These are phyloP conservation scores for Asparagopsis taxiformis DNA, from an alignment of 31 red algal genomes.

Conservation along the genomic window DNA sequence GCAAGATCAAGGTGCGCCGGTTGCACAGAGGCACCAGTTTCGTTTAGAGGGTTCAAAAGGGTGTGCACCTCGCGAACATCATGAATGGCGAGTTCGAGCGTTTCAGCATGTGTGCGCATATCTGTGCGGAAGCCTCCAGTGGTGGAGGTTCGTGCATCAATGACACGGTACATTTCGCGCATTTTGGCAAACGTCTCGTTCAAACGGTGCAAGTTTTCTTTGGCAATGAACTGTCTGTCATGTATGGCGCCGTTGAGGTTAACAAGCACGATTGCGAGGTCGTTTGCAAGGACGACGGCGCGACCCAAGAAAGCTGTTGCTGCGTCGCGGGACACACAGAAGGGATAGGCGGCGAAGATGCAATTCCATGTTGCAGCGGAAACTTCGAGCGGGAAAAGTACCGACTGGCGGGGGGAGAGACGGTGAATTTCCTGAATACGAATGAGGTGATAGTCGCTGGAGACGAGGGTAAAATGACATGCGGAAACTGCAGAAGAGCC, in stretches of 20 bases:
- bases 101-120: conserved; percentile 56
- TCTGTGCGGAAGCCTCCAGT: conserved; percentile 45
- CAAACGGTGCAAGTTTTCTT: conserved; percentile 69
- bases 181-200: conserved; percentile 58
- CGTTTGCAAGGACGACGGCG: conserved; percentile 73
- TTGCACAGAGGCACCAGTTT: conserved; percentile 42
- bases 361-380: conserved; percentile 64
- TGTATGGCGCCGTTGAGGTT: conserved; percentile 60
- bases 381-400: conserved; percentile 65
- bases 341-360: conserved; percentile 81
- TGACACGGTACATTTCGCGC: conserved; percentile 66
- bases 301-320: conserved; percentile 76
- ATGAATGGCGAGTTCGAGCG: conserved; percentile 57
- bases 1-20: conserved; percentile 37
- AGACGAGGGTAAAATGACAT: conserved; percentile 77
- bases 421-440: conserved; percentile 83
- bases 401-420: conserved; percentile 51
- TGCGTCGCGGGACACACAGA: conserved; percentile 72
- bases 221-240: conserved; percentile 60
- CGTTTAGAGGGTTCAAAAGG: conserved; percentile 47
- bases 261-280: conserved; percentile 70
- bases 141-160: conserved; percentile 34
- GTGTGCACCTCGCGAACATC: conserved; percentile 67
- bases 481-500: conserved; percentile 40
- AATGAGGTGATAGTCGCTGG: conserved; percentile 85